Conservation (phyloP, 805 yeast species). For the Candida pseudofarinosa region DNA sequence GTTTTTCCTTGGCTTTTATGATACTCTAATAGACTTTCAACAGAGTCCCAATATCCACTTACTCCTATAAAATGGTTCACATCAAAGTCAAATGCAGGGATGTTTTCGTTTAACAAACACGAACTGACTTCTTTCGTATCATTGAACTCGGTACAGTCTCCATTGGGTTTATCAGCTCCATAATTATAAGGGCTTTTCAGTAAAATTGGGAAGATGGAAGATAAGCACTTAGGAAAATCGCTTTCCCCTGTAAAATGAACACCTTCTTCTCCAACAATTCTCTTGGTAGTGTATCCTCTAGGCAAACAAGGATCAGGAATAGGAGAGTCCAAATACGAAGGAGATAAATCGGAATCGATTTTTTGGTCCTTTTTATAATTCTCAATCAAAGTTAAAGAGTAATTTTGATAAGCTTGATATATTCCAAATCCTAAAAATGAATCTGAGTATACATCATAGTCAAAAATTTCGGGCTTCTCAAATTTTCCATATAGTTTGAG, state of each 20-base stretch:
- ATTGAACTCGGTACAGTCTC: conserved; percentile 28
- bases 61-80: conserved; percentile 58
- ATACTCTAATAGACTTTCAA: conserved; percentile 42
- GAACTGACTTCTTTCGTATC: conserved; percentile 33
- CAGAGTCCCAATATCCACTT: conserved; percentile 64
- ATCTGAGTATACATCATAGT: conserved; percentile 46
- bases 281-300: conserved; percentile 30
- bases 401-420: conserved; percentile 49
- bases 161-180: conserved; percentile 14
- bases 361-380: conserved; percentile 14
- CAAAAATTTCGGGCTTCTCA: conserved; percentile 18
- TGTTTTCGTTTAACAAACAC: conserved; percentile 49
- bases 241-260: conserved; percentile 50
- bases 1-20: conserved; percentile 12
- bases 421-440: conserved; percentile 61
- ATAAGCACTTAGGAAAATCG: conserved; percentile 46
- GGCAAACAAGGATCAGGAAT: conserved; percentile 59
- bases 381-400: conserved; percentile 34
- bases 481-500: conserved; percentile 9
- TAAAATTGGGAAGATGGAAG: conserved; percentile 44
- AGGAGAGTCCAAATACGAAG: conserved; percentile 21
- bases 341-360: conserved; percentile 7
- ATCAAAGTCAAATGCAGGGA: conserved; percentile 57
- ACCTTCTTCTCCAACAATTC: conserved; percentile 19
- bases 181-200: conserved; percentile 26